phyloP scores from a whole-genome alignment of 306 rosid genomes.

The Quercus bicolor region DNA sequence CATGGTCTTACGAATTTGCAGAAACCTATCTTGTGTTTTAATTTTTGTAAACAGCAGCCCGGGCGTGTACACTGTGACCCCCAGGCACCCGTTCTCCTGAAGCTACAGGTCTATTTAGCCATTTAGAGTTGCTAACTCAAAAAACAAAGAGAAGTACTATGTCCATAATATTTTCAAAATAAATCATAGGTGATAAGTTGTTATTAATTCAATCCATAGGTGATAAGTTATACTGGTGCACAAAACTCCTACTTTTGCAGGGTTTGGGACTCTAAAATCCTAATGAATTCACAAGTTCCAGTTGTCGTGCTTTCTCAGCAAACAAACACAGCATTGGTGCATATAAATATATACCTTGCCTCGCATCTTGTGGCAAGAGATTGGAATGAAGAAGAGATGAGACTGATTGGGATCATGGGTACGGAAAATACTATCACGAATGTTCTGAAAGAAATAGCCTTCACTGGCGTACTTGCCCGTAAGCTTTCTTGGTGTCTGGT shows the following conservation, averaged over 20 bases:
- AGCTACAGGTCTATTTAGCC: too few species aligned
- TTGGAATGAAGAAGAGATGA: constrained; percentile 82
- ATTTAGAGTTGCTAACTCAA: too few species aligned
- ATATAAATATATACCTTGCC: constrained; percentile 63
- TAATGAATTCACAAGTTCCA: not conserved
- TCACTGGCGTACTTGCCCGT: constrained; percentile 93
- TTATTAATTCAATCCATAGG: too few species aligned
- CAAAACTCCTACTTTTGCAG: too few species aligned
- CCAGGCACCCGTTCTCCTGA: too few species aligned
- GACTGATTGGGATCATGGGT: constrained; percentile 84
- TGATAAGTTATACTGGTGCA: too few species aligned
- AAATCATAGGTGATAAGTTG: too few species aligned
- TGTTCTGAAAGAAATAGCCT: constrained; percentile 92
- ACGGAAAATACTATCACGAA: constrained; percentile 71
- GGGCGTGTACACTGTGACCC: too few species aligned
- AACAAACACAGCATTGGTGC: not conserved
- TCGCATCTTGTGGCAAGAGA: constrained; percentile 96
- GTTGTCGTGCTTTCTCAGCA: not conserved
- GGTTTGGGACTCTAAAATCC: not conserved
- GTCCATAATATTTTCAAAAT: accelerated
- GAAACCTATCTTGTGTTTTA: too few species aligned
- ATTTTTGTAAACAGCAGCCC: too few species aligned
- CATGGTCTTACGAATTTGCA: too few species aligned
- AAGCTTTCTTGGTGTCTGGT: constrained; percentile 93
- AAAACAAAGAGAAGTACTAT: too few species aligned